Base-by-base conservation (phyloP, 805 yeast genomes). In the Crinitomyces ghanaensis region DNA sequence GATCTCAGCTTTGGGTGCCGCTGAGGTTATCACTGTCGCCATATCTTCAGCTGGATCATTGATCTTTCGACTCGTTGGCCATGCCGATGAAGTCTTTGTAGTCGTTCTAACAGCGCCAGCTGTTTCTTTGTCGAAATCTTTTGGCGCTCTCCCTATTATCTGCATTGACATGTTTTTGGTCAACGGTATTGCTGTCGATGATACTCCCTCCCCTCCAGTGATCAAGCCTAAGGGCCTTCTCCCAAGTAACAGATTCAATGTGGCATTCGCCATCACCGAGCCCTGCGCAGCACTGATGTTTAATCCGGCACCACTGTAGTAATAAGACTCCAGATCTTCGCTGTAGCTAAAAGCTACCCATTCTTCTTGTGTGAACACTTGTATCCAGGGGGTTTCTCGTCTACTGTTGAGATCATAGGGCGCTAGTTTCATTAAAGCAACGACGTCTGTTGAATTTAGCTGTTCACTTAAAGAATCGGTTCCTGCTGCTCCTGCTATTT, bases 221-320 rank as follows among this genome's bases (percentile, higher is more conserved):
- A n/a, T n/a, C n/a, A n/a, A n/a, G n/a, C n/a, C n/a, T n/a, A n/a
- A n/a, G n/a, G n/a, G n/a, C n/a, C n/a, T n/a, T n/a, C n/a, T n/a
- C n/a, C n/a, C n/a, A n/a, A n/a, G n/a, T 40, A 72, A 54, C 33
- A 70, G 51, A 14, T 53, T 46, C 30, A 64, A 50, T 4, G 74
- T 57, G 14, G 77, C 73, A 39, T 69, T 62, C 41, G 66, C 57
- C 40, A 60, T 60, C 11, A 62, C 60, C 2, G 67, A 57, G 2
- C 74, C 75, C 28, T 63, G 56, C 5, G 59, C 50, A 15, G 50
- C 44, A 8, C 65, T 54, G 37, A 54, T 35, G 39, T 61, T 58
- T 44, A 65, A 49, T 20, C 76, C 77, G 2, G 68, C 68, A 8
- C 77, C 75, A 28, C 56, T 39, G 53, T 72, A 71, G 52, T 66